These are phyloP conservation scores for Dothideomycetes sp. DNA, from an alignment of 2,329 filamentous ascomycete genomes.

Conservation along the genomic window DNA sequence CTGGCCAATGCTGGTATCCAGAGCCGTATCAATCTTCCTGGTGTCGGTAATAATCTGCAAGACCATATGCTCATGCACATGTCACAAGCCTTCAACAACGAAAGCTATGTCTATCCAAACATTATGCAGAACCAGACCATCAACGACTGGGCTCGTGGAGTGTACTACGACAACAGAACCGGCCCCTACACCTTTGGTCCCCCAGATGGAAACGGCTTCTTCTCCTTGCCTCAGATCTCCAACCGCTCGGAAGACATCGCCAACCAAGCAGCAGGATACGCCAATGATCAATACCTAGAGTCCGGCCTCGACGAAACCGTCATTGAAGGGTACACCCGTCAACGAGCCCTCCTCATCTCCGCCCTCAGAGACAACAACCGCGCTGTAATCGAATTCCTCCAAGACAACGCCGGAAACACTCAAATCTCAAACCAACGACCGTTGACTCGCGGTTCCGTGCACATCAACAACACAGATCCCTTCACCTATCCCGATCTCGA, in stretches of 20 bases:
- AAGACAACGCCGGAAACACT: conserved; percentile 25
- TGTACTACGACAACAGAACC: conserved; percentile 16
- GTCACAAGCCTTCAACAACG: conserved; percentile 16
- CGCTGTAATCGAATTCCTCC: conserved; percentile 24
- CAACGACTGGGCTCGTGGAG: conserved; percentile 20
- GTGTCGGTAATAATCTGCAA: conserved; percentile 16
- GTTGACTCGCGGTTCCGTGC: conserved; percentile 21
- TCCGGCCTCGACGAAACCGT: conserved; percentile 17
- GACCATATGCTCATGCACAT: conserved; percentile 18
- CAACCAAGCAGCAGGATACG: conserved; percentile 14
- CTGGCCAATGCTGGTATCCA: conserved; percentile 36
- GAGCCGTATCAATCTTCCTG: conserved; percentile 11
- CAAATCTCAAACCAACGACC: conserved; percentile 25
- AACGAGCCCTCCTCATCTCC: conserved; percentile 20
- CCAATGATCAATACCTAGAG: conserved; percentile 18
- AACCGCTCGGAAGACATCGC: conserved; percentile 14
- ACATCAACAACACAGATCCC: conserved; percentile 19
- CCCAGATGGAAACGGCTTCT: conserved; percentile 21
- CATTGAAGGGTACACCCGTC: conserved; percentile 20
- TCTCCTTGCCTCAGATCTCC: conserved; percentile 20
- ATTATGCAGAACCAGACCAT: conserved; percentile 21
- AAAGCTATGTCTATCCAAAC: conserved; percentile 16
- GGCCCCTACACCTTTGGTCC: conserved; percentile 22
- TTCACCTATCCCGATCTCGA: conserved; percentile 19
- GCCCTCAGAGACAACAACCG: conserved; percentile 19